phyloP scores from a whole-genome alignment of 108 stramenopile species.

The Fistulifera solaris region DNA sequence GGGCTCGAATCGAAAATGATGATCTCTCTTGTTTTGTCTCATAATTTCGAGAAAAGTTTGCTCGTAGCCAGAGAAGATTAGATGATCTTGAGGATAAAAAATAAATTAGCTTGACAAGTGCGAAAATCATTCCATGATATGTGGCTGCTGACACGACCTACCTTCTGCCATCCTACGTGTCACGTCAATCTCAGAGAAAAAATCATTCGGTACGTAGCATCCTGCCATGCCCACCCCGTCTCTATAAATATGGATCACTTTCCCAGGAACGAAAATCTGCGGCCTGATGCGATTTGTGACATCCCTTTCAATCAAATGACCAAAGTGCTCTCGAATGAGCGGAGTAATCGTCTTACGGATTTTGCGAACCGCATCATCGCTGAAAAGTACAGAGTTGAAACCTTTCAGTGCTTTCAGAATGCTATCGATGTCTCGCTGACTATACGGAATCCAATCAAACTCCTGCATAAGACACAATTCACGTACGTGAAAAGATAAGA shows the following conservation, averaged over 20 bases:
- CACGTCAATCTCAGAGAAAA: slow-evolving; percentile 62
- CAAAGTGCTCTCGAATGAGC: not conserved
- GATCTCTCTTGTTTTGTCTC: slow-evolving; percentile 44
- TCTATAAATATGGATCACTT: slow-evolving; percentile 70
- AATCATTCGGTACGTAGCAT: slow-evolving; percentile 58
- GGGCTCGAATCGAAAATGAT: slow-evolving; percentile 45
- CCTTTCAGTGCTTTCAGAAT: not conserved
- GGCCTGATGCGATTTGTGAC: slow-evolving; percentile 14
- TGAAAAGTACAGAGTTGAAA: not conserved
- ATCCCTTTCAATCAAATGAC: not conserved
- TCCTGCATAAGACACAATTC: slow-evolving; percentile 2
- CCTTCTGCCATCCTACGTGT: slow-evolving; percentile 58
- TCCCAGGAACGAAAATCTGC: slow-evolving; percentile 45
- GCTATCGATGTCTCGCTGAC: slow-evolving; percentile 2
- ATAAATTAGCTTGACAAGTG: too few species aligned
- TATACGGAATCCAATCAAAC: slow-evolving; percentile 47
- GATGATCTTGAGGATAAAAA: slow-evolving; percentile 36
- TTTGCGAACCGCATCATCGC: not conserved
- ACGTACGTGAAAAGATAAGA: too few species aligned
- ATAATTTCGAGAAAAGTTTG: slow-evolving; percentile 54
- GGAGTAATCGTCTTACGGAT: not conserved
- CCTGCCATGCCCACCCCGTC: slow-evolving; percentile 64
- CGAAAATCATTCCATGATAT: too few species aligned
- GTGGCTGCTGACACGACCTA: not conserved
- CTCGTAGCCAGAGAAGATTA: slow-evolving; percentile 58